Evolutionary conservation across 371 early-diverging fungal genomes (phyloP), one percentile per base, ranked within the genome.

Genomic region (Actinomortierella ambigua): DNA sequence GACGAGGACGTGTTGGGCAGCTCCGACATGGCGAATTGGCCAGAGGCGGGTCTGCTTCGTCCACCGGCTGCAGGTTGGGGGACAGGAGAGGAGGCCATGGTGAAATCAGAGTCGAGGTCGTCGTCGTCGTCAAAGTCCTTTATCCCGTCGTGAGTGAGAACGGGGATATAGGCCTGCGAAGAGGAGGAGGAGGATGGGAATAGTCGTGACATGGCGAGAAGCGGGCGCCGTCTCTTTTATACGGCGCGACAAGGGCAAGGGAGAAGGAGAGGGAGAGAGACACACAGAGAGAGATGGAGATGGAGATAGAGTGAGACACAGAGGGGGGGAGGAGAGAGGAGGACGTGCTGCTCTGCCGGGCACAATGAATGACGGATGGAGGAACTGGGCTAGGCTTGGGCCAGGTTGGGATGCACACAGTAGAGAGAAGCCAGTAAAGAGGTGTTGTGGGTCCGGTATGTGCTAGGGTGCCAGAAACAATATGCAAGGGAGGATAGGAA

Each of bases 181-280:
- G 59, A 73, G 47, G 66, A 60, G n/a, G 71, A 59, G 11, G 59
- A 52, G 46, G 75, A 67, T 13, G 75, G 62, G 42, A 66, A 56
- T 22, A 73, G 60, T 27, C 57, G 55, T 49, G 75, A 73, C 75
- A 73, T 73, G 61, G 47, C n/a, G n/a, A n/a, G n/a, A 42, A 20
- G 22, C 22, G 56, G 28, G 43, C 50, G 4, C 44, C 23, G 15
- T 46, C 24, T 42, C 39, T 22, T 23, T 3, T 39, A 20, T 29
- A 51, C n/a, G 64, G 27, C 7, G 43, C 43, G 55, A 27, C 29
- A 55, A 29, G 14, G 28, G 18, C 53, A 53, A 39, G 47, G 22
- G 29, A 26, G 24, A 40, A 20, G 41, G 52, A 41, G 34, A 29
- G 34, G 34, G 15, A 18, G 11, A 40, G 43, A 28, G 24, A 40